phyloP scores from a whole-genome alignment of 768 basidiomycete species.

The Collybia nuda region DNA sequence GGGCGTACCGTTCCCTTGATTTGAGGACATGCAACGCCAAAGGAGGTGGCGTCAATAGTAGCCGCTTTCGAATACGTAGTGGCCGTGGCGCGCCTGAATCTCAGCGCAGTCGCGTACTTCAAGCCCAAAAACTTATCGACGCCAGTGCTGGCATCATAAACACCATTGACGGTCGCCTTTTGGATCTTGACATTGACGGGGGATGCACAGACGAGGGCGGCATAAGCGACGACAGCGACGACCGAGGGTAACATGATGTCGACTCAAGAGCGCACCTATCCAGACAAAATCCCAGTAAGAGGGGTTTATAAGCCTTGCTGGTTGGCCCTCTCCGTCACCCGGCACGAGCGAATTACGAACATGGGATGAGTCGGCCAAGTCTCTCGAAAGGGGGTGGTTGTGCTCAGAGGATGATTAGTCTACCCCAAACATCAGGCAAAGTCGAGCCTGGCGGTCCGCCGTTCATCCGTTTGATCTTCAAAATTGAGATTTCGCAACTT shows the following conservation, averaged over 20 bases:
- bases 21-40: conserved; percentile 15
- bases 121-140: conserved; percentile 18
- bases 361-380: background rate
- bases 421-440: too few species aligned
- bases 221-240: conserved; percentile 4
- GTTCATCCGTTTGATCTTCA: too few species aligned
- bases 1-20: conserved; percentile 15
- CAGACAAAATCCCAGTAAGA: too few species aligned
- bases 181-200: conserved; percentile 11
- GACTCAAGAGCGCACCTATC: too few species aligned
- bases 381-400: too few species aligned
- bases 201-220: conserved; percentile 10
- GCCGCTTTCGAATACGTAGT: conserved; percentile 5
- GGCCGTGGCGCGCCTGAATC: conserved; percentile 14
- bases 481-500: too few species aligned
- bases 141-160: conserved; percentile 14
- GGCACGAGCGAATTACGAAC: background rate
- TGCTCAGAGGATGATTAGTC: too few species aligned
- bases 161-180: conserved; percentile 10
- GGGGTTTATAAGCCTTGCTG: too few species aligned
- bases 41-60: conserved; percentile 7
- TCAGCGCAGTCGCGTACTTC: conserved; percentile 13
- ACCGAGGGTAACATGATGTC: conserved; percentile 10
- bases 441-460: too few species aligned
- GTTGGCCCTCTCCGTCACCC: background rate